Percentiles rank a stretch among this genome's conserved stretches.
Conservation (phyloP, 2,329 filamentous ascomycete species). For the Ophiostoma sp. region DNA sequence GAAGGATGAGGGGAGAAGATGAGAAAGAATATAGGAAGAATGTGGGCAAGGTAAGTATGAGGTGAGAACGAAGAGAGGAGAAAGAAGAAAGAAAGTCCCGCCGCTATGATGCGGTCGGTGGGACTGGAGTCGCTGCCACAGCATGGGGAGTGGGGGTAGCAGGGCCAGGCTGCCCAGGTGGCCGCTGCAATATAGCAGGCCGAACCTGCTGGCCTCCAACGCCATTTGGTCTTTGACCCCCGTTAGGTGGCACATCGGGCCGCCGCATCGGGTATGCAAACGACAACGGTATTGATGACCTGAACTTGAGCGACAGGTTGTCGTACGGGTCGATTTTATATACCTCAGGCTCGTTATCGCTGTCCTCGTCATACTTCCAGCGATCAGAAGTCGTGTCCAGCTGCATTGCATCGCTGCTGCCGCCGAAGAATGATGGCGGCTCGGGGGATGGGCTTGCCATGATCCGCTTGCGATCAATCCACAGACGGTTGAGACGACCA, state of each 20-base stretch:
- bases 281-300: slow-evolving; percentile 53
- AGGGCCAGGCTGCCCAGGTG: slow-evolving; percentile 1
- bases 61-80: background rate
- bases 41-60: background rate
- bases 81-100: background rate
- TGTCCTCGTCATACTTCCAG: slow-evolving; percentile 86
- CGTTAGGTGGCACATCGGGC: slow-evolving; percentile 22
- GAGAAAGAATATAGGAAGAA: background rate
- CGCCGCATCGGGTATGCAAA: slow-evolving; percentile 21
- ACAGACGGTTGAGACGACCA: slow-evolving; percentile 76
- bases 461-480: slow-evolving; percentile 74
- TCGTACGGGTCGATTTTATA: slow-evolving; percentile 72
- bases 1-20: background rate
- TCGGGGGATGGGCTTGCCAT: slow-evolving; percentile 49
- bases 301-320: slow-evolving; percentile 54
- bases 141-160: slow-evolving; percentile 23
- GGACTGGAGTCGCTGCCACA: slow-evolving; percentile 23
- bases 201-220: slow-evolving; percentile 16
- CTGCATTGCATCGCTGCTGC: slow-evolving; percentile 17
- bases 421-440: slow-evolving; percentile 15
- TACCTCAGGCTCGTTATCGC: slow-evolving; percentile 68
- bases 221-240: slow-evolving; percentile 8
- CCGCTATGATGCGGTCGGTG: background rate
- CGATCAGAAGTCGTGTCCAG: slow-evolving; percentile 50
- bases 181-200: slow-evolving; percentile 22